phyloP scores from a whole-genome alignment of 306 rosid genomes.

The Calophaca sinica region DNA sequence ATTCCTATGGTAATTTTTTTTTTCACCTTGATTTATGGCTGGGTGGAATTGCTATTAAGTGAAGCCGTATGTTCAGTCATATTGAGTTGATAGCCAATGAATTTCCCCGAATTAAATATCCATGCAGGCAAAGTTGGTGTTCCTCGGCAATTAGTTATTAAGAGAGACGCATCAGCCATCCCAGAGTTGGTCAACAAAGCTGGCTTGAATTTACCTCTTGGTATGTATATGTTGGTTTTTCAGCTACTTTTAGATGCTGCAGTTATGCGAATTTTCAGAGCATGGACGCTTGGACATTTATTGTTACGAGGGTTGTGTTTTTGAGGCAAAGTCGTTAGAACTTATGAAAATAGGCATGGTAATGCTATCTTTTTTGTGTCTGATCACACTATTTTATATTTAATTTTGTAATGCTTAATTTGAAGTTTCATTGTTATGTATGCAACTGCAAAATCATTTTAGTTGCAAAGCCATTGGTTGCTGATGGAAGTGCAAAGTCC shows the following conservation, averaged over 20 bases:
- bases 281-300: conserved; percentile 47
- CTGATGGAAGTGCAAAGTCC: conserved; percentile 92
- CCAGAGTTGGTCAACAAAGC: conserved; percentile 71
- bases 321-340: conserved; percentile 40
- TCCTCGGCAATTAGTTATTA: conserved; percentile 84
- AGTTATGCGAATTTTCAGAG: conserved; percentile 45
- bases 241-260: conserved; percentile 48
- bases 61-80: conserved; percentile 16
- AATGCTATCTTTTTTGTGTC: conserved; percentile 34
- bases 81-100: conserved; percentile 28
- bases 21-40: conserved; percentile 35
- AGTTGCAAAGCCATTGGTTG: conserved; percentile 96
- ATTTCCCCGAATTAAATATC: background rate
- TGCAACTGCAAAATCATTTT: conserved; percentile 46
- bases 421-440: conserved; percentile 7
- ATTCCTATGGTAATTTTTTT: conserved; percentile 65
- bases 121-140: conserved; percentile 77
- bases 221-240: conserved; percentile 58
- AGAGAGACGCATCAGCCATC: conserved; percentile 83
- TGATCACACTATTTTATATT: conserved; percentile 25
- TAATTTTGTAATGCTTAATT: conserved; percentile 18
- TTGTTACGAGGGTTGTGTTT: conserved; percentile 50
- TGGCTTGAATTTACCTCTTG: conserved; percentile 83
- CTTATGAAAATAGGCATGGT: conserved; percentile 46
- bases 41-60: background rate